Percentiles rank a stretch among this genome's conserved stretches.
phyloP scores from a whole-genome alignment of 2,329 filamentous ascomycete genomes.

The Penicillium rolfsii region DNA sequence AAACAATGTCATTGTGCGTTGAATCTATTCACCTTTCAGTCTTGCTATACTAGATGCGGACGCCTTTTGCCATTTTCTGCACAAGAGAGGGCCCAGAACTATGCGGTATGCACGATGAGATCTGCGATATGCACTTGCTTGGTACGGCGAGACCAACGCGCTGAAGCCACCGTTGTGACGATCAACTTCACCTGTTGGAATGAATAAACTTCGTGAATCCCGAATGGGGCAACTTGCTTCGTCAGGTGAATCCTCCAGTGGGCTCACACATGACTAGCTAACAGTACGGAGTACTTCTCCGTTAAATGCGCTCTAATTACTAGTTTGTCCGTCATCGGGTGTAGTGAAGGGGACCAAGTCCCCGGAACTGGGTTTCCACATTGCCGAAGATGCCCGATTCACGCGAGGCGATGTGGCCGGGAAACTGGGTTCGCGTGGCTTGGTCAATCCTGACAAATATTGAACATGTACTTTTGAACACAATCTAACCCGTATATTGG shows the following conservation, averaged over 20 bases:
- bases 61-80: neutral
- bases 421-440: neutral
- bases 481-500: neutral
- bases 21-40: neutral
- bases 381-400: constrained; percentile 20
- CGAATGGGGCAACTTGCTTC: neutral
- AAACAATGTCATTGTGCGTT: constrained; percentile 23
- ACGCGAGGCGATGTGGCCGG: constrained; percentile 17
- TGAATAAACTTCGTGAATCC: neutral
- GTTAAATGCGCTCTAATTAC: neutral
- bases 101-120: neutral
- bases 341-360: constrained; percentile 1
- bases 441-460: constrained; percentile 7
- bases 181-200: neutral
- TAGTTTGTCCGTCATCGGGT: neutral
- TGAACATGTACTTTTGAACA: neutral
- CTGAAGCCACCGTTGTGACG: neutral
- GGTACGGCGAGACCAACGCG: constrained; percentile 3
- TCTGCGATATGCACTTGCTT: neutral
- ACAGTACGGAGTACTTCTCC: neutral
- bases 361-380: constrained; percentile 11
- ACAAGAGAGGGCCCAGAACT: neutral
- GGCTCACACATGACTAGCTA: neutral
- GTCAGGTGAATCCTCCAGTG: neutral
- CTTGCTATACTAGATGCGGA: neutral